Base-by-base conservation (phyloP, 176 grass and related monocot genomes). In the Oryza rufipogon region DNA sequence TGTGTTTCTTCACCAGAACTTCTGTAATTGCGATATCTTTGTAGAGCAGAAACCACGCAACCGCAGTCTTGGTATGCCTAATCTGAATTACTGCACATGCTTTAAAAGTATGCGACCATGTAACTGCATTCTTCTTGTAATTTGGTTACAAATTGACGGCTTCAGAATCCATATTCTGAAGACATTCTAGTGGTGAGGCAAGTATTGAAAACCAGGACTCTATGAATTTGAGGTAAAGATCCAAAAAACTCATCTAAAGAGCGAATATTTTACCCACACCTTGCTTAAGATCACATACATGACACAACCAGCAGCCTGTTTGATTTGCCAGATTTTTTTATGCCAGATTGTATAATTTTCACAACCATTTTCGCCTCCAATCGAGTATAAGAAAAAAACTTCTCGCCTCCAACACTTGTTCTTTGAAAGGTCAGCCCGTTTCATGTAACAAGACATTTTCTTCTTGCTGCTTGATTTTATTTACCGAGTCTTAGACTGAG, bases 181-280 rank as follows among this genome's bases (percentile, higher is more conserved):
- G n/a, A 63, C 1, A n/a, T n/a, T 13, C 9, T 6, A 17, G 34
- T 41, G 1, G 0, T 20, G 7, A 4, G 16, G 68, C 16, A 9
- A 70, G 34, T 41, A 5, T n/a, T 38, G 5, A 5, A 39, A 39
- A 70, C 42, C n/a, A 70, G 4, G 7, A 42, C 9, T 20, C 9
- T 20, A 5, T n/a, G 36, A 70, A 42, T 70, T 70, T 20, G 76
- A 73, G 41, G 74, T 80, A 60, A 84, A 73, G 74, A 85, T 42
- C 85, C 87, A 47, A 77, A 77, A 68, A 89, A 84, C 83, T 79
- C 84, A 32, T 54, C 65, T 92, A 34, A 81, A 65, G 46, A 87
- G 87, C 85, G 74, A 34, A 64, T 19, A 48, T 61, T 58, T 70
- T 61, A 58, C 73, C 49, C 45, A 75, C 36, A 54, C 19, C 9